A percentile compares a stretch with the other conserved stretches of the same genome.
Evolutionary conservation across 208 protist species (phyloP).

Genomic region (Porcisia deanei): DNA sequence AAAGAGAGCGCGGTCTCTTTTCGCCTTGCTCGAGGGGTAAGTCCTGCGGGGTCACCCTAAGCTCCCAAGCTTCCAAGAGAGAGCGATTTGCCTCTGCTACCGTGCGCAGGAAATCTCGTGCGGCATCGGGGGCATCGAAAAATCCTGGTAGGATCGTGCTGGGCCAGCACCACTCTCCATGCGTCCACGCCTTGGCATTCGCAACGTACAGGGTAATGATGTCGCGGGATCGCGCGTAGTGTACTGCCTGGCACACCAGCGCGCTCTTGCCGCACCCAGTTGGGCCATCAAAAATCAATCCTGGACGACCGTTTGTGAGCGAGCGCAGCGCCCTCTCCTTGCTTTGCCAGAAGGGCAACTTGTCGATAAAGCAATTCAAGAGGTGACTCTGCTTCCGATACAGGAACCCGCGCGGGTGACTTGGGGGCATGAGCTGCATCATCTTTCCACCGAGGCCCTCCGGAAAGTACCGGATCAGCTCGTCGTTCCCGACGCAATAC

Average conservation of each 20-base stretch:
- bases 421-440: constrained; percentile 90
- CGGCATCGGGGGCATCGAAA: constrained; percentile 90
- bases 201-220: constrained; percentile 87
- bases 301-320: constrained; percentile 66
- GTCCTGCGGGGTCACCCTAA: constrained; percentile 78
- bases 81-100: constrained; percentile 71
- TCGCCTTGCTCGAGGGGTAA: constrained; percentile 86
- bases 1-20: constrained; percentile 65
- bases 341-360: constrained; percentile 77
- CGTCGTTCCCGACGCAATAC: constrained; percentile 92
- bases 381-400: constrained; percentile 91
- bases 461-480: constrained; percentile 82
- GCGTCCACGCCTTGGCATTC: constrained; percentile 86
- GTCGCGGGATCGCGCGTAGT: constrained; percentile 75
- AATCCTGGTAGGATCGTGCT: constrained; percentile 91
- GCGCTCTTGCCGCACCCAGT: constrained; percentile 89
- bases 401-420: constrained; percentile 89
- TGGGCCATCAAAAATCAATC: constrained; percentile 89
- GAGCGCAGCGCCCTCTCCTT: constrained; percentile 62
- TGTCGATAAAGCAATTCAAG: constrained; percentile 89
- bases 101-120: constrained; percentile 78
- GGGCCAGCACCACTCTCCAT: constrained; percentile 92
- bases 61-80: constrained; percentile 58
- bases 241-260: constrained; percentile 88
- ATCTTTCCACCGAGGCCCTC: constrained; percentile 90